phyloP scores from a whole-genome alignment of 2,329 filamentous ascomycete species.

The Parastagonospora nodorum region DNA sequence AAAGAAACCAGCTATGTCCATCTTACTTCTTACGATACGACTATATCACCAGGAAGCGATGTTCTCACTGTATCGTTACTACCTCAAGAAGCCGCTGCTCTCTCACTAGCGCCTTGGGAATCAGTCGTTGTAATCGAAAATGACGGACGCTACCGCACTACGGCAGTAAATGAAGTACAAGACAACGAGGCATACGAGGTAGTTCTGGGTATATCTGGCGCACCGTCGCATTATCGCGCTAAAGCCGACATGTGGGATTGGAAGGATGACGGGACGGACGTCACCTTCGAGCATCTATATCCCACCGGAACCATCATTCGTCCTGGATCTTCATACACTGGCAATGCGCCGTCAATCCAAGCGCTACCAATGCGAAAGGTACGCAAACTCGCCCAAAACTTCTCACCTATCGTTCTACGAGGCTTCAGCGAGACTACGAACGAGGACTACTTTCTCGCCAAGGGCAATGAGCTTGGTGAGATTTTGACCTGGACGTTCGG shows the following conservation, averaged over 20 bases:
- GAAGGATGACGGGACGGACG: constrained; percentile 6
- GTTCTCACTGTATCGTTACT: not conserved
- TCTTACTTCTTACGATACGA: not conserved
- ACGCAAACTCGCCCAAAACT: constrained; percentile 53
- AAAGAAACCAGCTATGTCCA: too few species aligned
- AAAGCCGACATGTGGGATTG: constrained; percentile 23
- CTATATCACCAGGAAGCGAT: not conserved
- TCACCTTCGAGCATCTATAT: constrained; percentile 30
- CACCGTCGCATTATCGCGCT: constrained; percentile 25
- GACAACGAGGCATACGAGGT: constrained; percentile 14
- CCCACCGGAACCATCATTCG: constrained; percentile 27
- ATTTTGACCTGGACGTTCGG: constrained; percentile 61
- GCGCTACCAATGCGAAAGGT: constrained; percentile 54
- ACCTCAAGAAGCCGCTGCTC: not conserved
- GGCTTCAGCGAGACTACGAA: constrained; percentile 57
- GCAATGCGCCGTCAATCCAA: constrained; percentile 44
- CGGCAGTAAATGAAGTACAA: not conserved
- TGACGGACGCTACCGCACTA: constrained; percentile 7
- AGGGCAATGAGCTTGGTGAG: constrained; percentile 55
- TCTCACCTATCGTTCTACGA: constrained; percentile 60
- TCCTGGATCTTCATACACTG: not conserved
- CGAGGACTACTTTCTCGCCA: constrained; percentile 53
- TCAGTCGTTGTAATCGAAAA: constrained; percentile 5
- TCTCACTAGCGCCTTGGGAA: constrained; percentile 11
- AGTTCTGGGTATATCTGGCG: constrained; percentile 11